Percentiles rank a stretch among this genome's conserved stretches.
phyloP scores from a whole-genome alignment of 441 rosid genomes.

The Jatropha multifida region DNA sequence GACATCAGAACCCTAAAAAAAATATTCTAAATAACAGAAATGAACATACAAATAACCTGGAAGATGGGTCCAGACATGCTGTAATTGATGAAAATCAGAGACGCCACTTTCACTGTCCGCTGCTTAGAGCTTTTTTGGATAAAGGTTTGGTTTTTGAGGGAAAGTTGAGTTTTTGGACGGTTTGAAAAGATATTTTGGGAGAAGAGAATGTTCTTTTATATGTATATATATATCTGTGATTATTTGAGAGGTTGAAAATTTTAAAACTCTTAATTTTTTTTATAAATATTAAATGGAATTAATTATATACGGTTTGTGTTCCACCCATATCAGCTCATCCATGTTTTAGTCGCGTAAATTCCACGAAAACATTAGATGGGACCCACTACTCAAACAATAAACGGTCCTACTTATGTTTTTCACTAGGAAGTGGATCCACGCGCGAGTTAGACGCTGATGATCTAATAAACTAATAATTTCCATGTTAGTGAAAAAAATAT shows the following conservation, averaged over 20 bases:
- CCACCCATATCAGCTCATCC: no score
- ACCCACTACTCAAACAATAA: background rate
- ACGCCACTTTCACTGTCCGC: background rate
- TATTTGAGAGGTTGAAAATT: no score
- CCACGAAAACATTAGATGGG: background rate
- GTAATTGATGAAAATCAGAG: background rate
- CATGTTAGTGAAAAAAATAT: no score
- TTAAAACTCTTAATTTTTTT: no score
- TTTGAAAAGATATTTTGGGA: no score
- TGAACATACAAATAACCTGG: background rate
- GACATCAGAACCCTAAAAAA: slow-evolving; percentile 1
- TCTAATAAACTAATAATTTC: background rate
- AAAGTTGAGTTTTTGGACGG: no score
- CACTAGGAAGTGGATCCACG: background rate
- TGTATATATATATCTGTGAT: no score
- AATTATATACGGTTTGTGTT: no score
- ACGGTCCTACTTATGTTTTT: background rate
- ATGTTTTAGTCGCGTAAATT: background rate
- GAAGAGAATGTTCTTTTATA: no score
- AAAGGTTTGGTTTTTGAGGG: no score
- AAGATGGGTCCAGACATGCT: background rate
- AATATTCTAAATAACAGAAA: background rate
- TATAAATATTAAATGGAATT: no score
- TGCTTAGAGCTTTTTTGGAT: background rate
- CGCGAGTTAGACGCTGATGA: background rate